Conservation (phyloP, 306 rosid genomes). For the peach (Prunus persica) region Prunus_persica_NCBIv2 NC_034011.1:25567001-25567500, state of each 20-base stretch:
- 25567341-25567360: conserved; percentile 27
- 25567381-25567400: conserved; percentile 14
- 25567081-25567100: background rate
- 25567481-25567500: conserved; percentile 30
- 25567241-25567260: conserved; percentile 43
- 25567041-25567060: conserved; percentile 21
- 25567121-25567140: conserved; percentile 17
- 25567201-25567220: conserved; percentile 48
- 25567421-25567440: conserved; percentile 17
- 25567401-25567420: conserved; percentile 55
- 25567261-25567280: conserved; percentile 39
- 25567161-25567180: conserved; percentile 32
- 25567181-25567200: conserved; percentile 16
- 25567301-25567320: conserved; percentile 38
- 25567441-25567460: conserved; percentile 67
- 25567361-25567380: conserved; percentile 14
- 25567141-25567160: conserved; percentile 36
- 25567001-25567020: conserved; percentile 77
- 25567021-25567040: conserved; percentile 60
- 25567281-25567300: conserved; percentile 44
- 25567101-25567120: background rate
- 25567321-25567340: conserved; percentile 47
- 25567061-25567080: too few relatives aligned
- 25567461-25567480: conserved; percentile 33
- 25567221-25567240: conserved; percentile 66